Evolutionary conservation across 768 basidiomycete species (phyloP).

Genomic region (Rhizopogon sp.): DNA sequence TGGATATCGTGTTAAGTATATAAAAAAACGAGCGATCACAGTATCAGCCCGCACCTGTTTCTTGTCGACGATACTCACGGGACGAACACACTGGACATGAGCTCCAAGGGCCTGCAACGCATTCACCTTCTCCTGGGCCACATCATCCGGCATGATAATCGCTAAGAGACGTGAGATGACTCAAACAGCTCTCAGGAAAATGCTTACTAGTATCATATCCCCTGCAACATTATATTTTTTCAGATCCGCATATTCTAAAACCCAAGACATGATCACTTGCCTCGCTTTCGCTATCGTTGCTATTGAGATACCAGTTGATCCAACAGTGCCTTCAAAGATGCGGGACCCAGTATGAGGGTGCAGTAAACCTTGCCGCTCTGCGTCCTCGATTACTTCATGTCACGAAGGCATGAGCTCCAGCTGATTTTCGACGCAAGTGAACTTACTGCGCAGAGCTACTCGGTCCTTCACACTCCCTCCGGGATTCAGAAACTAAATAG

Average conservation of each 20-base stretch:
- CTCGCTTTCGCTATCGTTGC: constrained; percentile 88
- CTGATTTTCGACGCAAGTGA: not conserved
- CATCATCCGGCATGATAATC: constrained; percentile 87
- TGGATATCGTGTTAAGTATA: not conserved
- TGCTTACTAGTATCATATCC: constrained; percentile 79
- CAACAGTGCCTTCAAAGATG: constrained; percentile 97
- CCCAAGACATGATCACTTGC: constrained; percentile 32
- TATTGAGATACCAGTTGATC: constrained; percentile 93
- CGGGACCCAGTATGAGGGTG: constrained; percentile 84
- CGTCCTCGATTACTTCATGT: constrained; percentile 84
- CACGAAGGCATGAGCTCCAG: not conserved
- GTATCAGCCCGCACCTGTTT: constrained; percentile 60
- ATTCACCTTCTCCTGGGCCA: constrained; percentile 87
- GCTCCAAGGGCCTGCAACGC: constrained; percentile 82
- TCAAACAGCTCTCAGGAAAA: too few relatives aligned
- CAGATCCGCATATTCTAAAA: not conserved
- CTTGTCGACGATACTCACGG: constrained; percentile 94
- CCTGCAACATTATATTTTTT: constrained; percentile 31
- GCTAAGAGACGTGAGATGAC: constrained; percentile 36
- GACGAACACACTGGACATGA: constrained; percentile 84
- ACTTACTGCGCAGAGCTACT: constrained; percentile 85
- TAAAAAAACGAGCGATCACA: constrained; percentile 1
- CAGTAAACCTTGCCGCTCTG: constrained; percentile 77
- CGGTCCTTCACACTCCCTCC: constrained; percentile 98
- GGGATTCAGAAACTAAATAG: constrained; percentile 82